Evolutionary conservation across 2,329 filamentous ascomycete species (phyloP).

Genomic region (Arachnomyces sp.): DNA sequence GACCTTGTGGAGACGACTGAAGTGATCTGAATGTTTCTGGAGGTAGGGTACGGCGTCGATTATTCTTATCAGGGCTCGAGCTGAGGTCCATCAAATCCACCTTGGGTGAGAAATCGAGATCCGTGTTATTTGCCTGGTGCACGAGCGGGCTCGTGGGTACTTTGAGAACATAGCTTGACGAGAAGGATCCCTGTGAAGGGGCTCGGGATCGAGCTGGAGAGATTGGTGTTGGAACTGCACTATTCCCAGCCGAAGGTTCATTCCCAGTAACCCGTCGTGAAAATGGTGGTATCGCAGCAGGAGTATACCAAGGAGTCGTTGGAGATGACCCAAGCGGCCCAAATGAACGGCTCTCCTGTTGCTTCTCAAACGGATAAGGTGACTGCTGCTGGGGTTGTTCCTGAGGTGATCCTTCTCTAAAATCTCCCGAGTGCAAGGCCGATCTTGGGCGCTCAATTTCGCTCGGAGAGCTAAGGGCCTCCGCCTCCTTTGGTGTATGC

Average conservation of each 20-base stretch:
- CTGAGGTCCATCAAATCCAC: slow-evolving; percentile 45
- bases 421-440: slow-evolving; percentile 56
- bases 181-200: slow-evolving; percentile 61
- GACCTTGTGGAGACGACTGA: slow-evolving; percentile 33
- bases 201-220: slow-evolving; percentile 34
- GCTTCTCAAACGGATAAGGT: slow-evolving; percentile 12
- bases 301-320: slow-evolving; percentile 48
- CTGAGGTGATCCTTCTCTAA: slow-evolving; percentile 38
- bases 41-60: slow-evolving; percentile 64
- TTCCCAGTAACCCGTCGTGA: slow-evolving; percentile 12
- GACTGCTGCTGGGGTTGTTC: slow-evolving; percentile 21
- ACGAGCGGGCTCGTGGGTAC: slow-evolving; percentile 88
- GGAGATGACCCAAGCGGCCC: slow-evolving; percentile 40
- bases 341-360: slow-evolving; percentile 10
- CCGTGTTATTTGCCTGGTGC: slow-evolving; percentile 76
- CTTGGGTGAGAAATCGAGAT: slow-evolving; percentile 55
- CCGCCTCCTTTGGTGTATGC: slow-evolving; percentile 28
- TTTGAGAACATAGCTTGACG: slow-evolving; percentile 74
- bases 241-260: slow-evolving; percentile 13
- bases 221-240: slow-evolving; percentile 1
- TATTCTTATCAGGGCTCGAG: slow-evolving; percentile 38
- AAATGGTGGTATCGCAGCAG: slow-evolving; percentile 19
- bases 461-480: slow-evolving; percentile 45
- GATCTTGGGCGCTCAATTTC: slow-evolving; percentile 78
- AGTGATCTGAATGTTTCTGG: slow-evolving; percentile 49